phyloP scores from a whole-genome alignment of 768 basidiomycete genomes.

The Pleurotus sapidus region DNA sequence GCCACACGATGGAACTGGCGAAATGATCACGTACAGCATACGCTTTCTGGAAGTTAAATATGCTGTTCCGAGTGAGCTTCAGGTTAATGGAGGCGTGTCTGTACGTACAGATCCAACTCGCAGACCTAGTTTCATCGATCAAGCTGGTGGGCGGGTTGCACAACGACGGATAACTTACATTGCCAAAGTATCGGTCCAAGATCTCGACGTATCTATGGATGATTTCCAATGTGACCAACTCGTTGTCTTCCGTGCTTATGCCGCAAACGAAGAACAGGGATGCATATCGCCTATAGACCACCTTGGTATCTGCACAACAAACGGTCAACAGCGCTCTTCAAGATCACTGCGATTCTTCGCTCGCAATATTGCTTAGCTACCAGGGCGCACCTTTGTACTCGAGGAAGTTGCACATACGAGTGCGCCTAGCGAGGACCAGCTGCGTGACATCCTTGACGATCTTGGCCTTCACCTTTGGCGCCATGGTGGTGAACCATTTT shows the following conservation, averaged over 20 bases:
- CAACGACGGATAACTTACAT: conserved; percentile 49
- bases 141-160: conserved; percentile 13
- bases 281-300: conserved; percentile 94
- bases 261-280: conserved; percentile 94
- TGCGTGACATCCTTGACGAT: conserved; percentile 96
- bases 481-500: conserved; percentile 92
- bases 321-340: not conserved
- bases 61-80: conserved; percentile 40
- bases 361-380: not conserved
- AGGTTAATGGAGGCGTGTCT: not conserved
- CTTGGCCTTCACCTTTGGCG: conserved; percentile 79
- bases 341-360: no score
- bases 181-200: conserved; percentile 89
- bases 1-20: not conserved
- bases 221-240: conserved; percentile 87
- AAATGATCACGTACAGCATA: conserved; percentile 59
- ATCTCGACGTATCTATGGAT: conserved; percentile 94
- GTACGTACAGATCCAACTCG: conserved; percentile 84
- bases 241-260: conserved; percentile 82
- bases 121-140: conserved; percentile 54
- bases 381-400: conserved; percentile 84
- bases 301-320: conserved; percentile 41
- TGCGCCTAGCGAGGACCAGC: conserved; percentile 82
- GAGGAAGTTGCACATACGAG: conserved; percentile 93
- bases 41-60: conserved; percentile 98